Percentiles rank a stretch among this genome's conserved stretches.
Conservation (phyloP, 305 asterid genomes). For the Fraxinus sp. region DNA sequence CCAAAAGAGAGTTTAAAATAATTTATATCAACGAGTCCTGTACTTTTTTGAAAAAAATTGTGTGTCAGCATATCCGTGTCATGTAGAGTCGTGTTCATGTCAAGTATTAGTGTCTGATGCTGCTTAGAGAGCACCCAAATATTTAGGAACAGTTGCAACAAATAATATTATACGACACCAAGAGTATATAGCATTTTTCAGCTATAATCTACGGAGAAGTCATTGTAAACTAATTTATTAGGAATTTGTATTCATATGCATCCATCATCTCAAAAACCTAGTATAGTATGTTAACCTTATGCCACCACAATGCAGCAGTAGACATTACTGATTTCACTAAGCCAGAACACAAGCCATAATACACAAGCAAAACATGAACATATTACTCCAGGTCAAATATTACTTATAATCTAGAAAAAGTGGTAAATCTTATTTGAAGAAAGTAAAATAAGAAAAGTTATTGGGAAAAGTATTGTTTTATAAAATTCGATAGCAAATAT, state of each 20-base stretch:
- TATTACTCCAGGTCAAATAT: not conserved
- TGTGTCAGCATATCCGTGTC: not conserved
- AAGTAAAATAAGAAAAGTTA: not conserved
- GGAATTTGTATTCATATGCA: not conserved
- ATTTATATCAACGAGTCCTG: not conserved
- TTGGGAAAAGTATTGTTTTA: not conserved
- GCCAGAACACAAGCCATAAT: not conserved
- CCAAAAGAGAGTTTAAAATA: not conserved
- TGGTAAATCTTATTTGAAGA: not conserved
- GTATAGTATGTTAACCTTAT: not conserved
- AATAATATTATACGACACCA: not conserved
- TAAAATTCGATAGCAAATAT: not conserved
- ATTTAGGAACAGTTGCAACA: not conserved
- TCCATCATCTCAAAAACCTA: slow-evolving; percentile 6
- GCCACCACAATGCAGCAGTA: slow-evolving; percentile 1
- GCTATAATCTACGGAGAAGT: not conserved
- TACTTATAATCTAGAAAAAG: slow-evolving; percentile 5
- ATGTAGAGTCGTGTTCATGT: not conserved
- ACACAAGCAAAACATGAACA: not conserved
- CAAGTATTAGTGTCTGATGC: not conserved
- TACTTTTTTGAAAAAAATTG: not conserved
- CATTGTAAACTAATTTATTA: slow-evolving; percentile 2
- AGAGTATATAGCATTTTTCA: not conserved
- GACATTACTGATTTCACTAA: not conserved
- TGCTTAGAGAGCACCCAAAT: not conserved